These are phyloP conservation scores for Cunninghamia lanceolata DNA, from an alignment of 75 land plant species.

Conservation along the genomic window DNA sequence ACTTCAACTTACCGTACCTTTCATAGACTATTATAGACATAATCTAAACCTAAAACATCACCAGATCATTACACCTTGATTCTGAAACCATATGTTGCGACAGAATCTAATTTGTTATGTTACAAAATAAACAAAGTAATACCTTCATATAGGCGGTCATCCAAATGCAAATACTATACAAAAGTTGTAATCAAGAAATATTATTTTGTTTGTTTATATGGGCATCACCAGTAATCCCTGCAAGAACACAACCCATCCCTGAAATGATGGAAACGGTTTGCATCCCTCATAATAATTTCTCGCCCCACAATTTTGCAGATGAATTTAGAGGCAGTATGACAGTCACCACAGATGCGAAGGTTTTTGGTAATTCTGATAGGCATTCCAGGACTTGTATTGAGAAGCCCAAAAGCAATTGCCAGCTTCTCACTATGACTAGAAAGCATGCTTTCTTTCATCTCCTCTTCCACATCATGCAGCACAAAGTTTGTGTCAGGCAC, in stretches of 20 bases:
- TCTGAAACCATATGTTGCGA: neutral
- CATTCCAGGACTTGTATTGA: neutral
- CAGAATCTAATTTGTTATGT: neutral
- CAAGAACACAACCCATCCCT: neutral
- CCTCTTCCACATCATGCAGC: neutral
- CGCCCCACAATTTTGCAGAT: neutral
- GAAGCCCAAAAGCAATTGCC: neutral
- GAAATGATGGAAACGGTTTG: neutral
- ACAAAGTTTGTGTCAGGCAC: slow-evolving; percentile 2
- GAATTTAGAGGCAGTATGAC: neutral
- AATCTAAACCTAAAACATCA: neutral
- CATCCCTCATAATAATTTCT: slow-evolving; percentile 1
- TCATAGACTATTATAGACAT: neutral
- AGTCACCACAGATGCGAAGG: slow-evolving; percentile 1
- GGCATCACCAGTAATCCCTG: neutral
- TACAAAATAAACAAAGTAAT: neutral
- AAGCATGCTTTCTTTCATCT: neutral
- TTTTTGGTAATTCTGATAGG: neutral
- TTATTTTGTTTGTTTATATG: neutral
- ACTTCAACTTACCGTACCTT: neutral
- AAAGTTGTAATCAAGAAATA: neutral
- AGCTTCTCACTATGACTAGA: neutral
- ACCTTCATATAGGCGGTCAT: neutral
- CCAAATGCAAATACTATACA: neutral
- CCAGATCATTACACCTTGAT: neutral